These are phyloP conservation scores for Calonectria honghensis DNA, from an alignment of 2,329 filamentous ascomycete species.

Conservation along the genomic window DNA sequence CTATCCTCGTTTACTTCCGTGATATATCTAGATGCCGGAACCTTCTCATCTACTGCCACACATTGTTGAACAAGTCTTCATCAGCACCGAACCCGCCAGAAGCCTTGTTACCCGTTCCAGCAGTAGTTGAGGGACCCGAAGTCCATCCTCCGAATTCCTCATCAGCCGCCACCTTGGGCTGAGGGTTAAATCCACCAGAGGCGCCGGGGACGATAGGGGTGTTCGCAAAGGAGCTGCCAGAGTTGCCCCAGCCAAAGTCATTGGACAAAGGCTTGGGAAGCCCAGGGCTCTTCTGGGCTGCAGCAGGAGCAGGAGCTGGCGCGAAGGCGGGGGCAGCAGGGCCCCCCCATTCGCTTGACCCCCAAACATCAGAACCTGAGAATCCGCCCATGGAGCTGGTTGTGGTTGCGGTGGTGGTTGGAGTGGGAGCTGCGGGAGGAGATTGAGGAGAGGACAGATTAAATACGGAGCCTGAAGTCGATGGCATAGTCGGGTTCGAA, in stretches of 20 bases:
- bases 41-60: constrained; percentile 81
- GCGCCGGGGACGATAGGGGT: constrained; percentile 77
- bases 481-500: constrained; percentile 62
- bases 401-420: constrained; percentile 56
- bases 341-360: constrained; percentile 87
- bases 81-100: constrained; percentile 77
- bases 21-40: constrained; percentile 42
- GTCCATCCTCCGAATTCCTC: constrained; percentile 98
- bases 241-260: constrained; percentile 77
- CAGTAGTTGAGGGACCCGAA: constrained; percentile 65
- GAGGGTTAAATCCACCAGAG: constrained; percentile 78
- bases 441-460: constrained; percentile 80
- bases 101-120: constrained; percentile 70
- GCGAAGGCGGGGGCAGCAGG: constrained; percentile 68
- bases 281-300: constrained; percentile 78
- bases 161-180: constrained; percentile 86
- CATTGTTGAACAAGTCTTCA: constrained; percentile 96
- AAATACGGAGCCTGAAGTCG: constrained; percentile 80
- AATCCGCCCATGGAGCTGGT: constrained; percentile 63
- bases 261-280: constrained; percentile 67
- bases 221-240: constrained; percentile 70
- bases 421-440: constrained; percentile 66
- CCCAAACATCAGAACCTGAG: constrained; percentile 85
- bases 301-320: constrained; percentile 61
- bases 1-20: constrained; percentile 8